Base-by-base conservation (phyloP, 352 stramenopile species). In the Phytopythium aichiense region DNA sequence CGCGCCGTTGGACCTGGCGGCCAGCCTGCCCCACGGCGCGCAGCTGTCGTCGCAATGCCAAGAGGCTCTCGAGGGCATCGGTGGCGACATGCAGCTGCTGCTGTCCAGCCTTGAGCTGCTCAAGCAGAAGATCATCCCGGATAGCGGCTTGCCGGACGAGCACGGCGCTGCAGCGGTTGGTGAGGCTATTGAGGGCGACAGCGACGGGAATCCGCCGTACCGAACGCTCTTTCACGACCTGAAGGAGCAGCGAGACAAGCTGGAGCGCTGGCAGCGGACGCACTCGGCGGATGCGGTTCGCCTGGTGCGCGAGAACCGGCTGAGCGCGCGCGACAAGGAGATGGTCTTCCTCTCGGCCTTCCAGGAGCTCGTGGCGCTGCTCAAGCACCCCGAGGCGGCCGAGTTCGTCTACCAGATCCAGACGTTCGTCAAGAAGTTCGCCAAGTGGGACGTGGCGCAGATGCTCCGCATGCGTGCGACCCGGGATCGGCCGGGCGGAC, bases 391-490 rank as follows among this genome's bases (percentile, higher is more conserved):
- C 16, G 63, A 77, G 20, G 79, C 79, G 1, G 80, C 81, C 0
- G 82, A 94, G 28, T 45, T 91, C 13, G 85, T 94, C 51, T 91
- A 94, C 61, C 76, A 88, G 37, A 87, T 94, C 56, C 85, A 92
- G 57, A 79, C 75, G 15, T 94, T 94, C 50, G 79, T 92, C 6
- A 80, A 87, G 60, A 72, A 65, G 15, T 76, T 86, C 20, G 75
- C 83, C 23, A 59, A 83, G 16, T 89, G 79, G 77, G 69, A 88
- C 53, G 59, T 88, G 31, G 54, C 69, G 42, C 46, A 56, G n/a
- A 89, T 89, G 77, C 38, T 87, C 22, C 64, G 33, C 8, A 69
- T 80, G 12, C 66, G 67, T 13, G 63, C 67, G 2, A 62, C 69
- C 15, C 71, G 57, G 30, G 77, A 89, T 13, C 70, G 77, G 49